Conservation (phyloP, 1,284 basidiomycete species). For the Waitea zeae region DNA sequence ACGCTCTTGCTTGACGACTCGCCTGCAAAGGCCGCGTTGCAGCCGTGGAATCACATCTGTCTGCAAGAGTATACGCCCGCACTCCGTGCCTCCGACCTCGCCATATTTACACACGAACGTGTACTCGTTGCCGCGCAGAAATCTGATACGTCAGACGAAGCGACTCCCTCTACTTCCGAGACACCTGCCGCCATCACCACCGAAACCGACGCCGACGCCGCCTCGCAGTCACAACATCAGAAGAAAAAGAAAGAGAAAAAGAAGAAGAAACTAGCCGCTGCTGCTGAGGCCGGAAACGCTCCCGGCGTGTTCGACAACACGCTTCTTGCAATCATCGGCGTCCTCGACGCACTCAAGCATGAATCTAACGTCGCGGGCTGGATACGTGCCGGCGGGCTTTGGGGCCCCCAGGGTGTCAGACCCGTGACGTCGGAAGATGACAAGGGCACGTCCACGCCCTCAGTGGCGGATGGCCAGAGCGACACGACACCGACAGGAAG, state of each 20-base stretch:
- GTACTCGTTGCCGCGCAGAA: neutral
- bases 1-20: slow-evolving; percentile 77
- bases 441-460: neutral
- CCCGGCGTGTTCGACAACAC: slow-evolving; percentile 29
- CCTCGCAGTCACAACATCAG: neutral
- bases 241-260: slow-evolving; percentile 10
- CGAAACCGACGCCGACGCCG: neutral
- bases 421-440: neutral
- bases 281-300: slow-evolving; percentile 6
- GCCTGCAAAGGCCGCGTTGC: slow-evolving; percentile 54
- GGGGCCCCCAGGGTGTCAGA: slow-evolving; percentile 16
- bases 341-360: slow-evolving; percentile 39
- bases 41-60: slow-evolving; percentile 70
- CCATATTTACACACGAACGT: slow-evolving; percentile 8
- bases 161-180: neutral
- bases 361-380: slow-evolving; percentile 54
- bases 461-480: neutral
- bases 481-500: slow-evolving; percentile 1
- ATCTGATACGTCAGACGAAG: neutral
- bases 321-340: slow-evolving; percentile 53
- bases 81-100: slow-evolving; percentile 27
- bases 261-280: slow-evolving; percentile 6
- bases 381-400: slow-evolving; percentile 41
- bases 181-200: no score
- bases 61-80: slow-evolving; percentile 45